Conservation (phyloP, 2,329 filamentous ascomycete species). For the Microdochium nivale region DNA sequence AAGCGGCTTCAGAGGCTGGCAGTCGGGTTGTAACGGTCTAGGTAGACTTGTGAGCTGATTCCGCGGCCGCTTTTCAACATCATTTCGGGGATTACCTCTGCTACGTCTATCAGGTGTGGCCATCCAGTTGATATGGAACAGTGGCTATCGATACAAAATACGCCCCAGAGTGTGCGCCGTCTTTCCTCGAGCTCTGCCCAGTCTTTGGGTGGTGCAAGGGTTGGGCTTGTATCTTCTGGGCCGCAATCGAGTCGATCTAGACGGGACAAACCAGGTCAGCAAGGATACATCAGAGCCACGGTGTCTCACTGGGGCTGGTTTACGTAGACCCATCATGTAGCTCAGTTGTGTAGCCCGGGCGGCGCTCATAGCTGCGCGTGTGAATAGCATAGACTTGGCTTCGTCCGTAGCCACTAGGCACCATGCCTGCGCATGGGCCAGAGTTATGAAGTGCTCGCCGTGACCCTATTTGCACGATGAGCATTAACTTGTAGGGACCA, state of each 20-base stretch:
- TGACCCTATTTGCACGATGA: slow-evolving; percentile 39
- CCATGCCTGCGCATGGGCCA: slow-evolving; percentile 80
- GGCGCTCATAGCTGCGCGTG: slow-evolving; percentile 74
- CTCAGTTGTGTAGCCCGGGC: slow-evolving; percentile 62
- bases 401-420: slow-evolving; percentile 67
- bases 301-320: slow-evolving; percentile 32
- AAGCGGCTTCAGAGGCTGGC: slow-evolving; percentile 73
- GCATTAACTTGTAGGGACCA: not conserved
- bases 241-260: slow-evolving; percentile 16
- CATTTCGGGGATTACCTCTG: slow-evolving; percentile 41
- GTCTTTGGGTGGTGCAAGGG: slow-evolving; percentile 62
- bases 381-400: slow-evolving; percentile 78
- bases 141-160: slow-evolving; percentile 76
- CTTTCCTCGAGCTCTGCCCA: slow-evolving; percentile 80
- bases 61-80: not conserved
- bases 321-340: slow-evolving; percentile 72
- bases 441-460: slow-evolving; percentile 70
- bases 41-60: slow-evolving; percentile 4
- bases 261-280: not conserved
- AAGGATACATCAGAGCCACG: not conserved
- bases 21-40: slow-evolving; percentile 65
- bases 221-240: slow-evolving; percentile 46
- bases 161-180: slow-evolving; percentile 77
- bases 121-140: slow-evolving; percentile 84
- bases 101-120: slow-evolving; percentile 71